Percentiles rank a stretch among this genome's conserved stretches.
Evolutionary conservation across 306 rosid genomes (phyloP).

Genomic region (Biancaea sappan): DNA sequence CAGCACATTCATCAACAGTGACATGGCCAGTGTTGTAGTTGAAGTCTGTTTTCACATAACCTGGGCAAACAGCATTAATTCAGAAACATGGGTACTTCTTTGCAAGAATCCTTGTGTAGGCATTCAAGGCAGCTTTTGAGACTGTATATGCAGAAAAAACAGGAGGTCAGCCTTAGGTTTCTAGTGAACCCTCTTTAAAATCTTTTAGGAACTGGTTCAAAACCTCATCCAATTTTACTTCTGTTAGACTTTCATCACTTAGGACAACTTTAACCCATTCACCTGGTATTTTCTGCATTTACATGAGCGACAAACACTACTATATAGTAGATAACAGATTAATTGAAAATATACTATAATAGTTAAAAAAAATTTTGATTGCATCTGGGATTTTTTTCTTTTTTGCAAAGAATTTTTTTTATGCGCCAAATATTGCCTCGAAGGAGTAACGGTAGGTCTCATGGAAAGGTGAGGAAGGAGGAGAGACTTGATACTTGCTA

Average conservation of each 20-base stretch:
- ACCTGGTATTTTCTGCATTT: not conserved
- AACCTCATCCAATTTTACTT: slow-evolving; percentile 17
- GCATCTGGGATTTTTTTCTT: too few relatives aligned
- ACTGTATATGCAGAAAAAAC: not conserved
- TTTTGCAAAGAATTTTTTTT: too few relatives aligned
- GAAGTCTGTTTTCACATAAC: slow-evolving; percentile 47
- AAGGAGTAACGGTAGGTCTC: too few relatives aligned
- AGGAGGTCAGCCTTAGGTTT: not conserved
- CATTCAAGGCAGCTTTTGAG: slow-evolving; percentile 16
- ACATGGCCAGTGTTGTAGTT: slow-evolving; percentile 46
- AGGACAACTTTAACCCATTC: not conserved
- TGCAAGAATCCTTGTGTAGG: not conserved
- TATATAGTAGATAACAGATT: too few relatives aligned
- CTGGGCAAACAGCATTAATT: slow-evolving; percentile 51
- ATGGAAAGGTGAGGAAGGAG: too few relatives aligned
- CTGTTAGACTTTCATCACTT: not conserved
- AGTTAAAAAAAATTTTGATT: too few relatives aligned
- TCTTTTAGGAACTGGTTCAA: not conserved
- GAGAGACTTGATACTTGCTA: too few relatives aligned
- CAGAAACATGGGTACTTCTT: not conserved
- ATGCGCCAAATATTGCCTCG: too few relatives aligned
- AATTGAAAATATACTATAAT: too few relatives aligned
- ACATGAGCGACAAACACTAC: not conserved
- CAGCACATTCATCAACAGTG: slow-evolving; percentile 58
- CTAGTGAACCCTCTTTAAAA: not conserved